Percentiles rank a stretch among this genome's conserved stretches.
Evolutionary conservation across 768 basidiomycete genomes (phyloP).

Genomic region (Xerocomellus dryophilus): DNA sequence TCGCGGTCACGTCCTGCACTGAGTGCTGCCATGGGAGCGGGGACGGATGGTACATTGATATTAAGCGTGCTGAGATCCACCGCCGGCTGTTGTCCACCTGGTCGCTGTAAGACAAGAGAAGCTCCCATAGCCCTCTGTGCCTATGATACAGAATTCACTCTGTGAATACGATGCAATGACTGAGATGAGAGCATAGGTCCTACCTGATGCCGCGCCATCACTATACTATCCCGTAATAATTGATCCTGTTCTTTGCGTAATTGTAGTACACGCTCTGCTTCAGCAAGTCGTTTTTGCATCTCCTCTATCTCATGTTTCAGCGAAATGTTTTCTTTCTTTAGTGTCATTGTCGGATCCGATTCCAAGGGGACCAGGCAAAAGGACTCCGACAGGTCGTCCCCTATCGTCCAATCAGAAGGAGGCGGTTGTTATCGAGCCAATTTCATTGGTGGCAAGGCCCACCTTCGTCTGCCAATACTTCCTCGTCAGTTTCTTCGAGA

Average conservation of each 20-base stretch:
- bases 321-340: slow-evolving; percentile 65
- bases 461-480: slow-evolving; percentile 65
- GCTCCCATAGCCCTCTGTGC: slow-evolving; percentile 79
- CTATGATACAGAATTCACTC: slow-evolving; percentile 35
- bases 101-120: slow-evolving; percentile 54
- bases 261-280: slow-evolving; percentile 62
- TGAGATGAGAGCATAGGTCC: slow-evolving; percentile 9
- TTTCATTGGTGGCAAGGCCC: slow-evolving; percentile 7
- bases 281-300: slow-evolving; percentile 55
- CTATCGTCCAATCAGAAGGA: slow-evolving; percentile 30
- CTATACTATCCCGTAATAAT: slow-evolving; percentile 78
- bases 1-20: slow-evolving; percentile 59
- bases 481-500: slow-evolving; percentile 56
- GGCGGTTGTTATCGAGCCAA: slow-evolving; percentile 1
- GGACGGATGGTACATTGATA: slow-evolving; percentile 48
- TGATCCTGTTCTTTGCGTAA: slow-evolving; percentile 75
- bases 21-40: slow-evolving; percentile 48
- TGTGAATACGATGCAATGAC: slow-evolving; percentile 1
- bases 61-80: slow-evolving; percentile 58
- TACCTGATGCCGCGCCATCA: slow-evolving; percentile 66
- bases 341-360: slow-evolving; percentile 45
- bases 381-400: slow-evolving; percentile 73
- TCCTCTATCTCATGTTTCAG: slow-evolving; percentile 61
- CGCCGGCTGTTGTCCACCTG: slow-evolving; percentile 33
- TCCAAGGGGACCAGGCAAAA: slow-evolving; percentile 73